These are phyloP conservation scores for Ophiostoma ulmi DNA, from an alignment of 2,329 filamentous ascomycete genomes.

Conservation along the genomic window DNA sequence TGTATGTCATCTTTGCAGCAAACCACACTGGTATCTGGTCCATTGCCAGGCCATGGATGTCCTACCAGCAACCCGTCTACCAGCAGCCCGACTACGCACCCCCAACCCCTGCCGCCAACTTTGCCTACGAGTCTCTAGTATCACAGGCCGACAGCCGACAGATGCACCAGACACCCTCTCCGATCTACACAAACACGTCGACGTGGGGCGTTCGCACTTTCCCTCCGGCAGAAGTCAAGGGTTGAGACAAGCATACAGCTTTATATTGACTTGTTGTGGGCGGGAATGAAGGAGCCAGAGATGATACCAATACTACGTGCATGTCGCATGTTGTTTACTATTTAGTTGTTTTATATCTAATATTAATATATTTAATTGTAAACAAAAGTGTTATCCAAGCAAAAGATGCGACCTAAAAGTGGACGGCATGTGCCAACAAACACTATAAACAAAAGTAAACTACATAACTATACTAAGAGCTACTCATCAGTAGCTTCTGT, in stretches of 20 bases:
- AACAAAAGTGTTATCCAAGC: no score
- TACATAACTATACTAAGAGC: no score
- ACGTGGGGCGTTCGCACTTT: background rate
- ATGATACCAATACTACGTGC: no score
- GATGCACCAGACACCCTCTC: constrained; percentile 1
- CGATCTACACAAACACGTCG: background rate
- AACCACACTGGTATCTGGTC: background rate
- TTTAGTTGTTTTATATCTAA: background rate
- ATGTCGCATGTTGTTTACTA: background rate
- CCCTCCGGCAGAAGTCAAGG: background rate
- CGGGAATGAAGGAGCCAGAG: no score
- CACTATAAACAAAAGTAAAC: no score
- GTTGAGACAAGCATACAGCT: background rate
- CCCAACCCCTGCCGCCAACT: background rate
- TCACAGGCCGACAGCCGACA: background rate
- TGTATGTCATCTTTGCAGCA: background rate
- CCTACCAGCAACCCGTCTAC: background rate
- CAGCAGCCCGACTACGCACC: background rate
- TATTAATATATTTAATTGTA: no score
- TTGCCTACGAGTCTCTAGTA: background rate
- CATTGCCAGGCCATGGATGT: background rate
- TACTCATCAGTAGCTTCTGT: no score
- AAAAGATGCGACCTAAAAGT: no score
- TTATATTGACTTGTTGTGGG: no score
- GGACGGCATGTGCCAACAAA: no score